phyloP scores from a whole-genome alignment of 257 asterid genomes.

The Linderniella brevidens region DNA sequence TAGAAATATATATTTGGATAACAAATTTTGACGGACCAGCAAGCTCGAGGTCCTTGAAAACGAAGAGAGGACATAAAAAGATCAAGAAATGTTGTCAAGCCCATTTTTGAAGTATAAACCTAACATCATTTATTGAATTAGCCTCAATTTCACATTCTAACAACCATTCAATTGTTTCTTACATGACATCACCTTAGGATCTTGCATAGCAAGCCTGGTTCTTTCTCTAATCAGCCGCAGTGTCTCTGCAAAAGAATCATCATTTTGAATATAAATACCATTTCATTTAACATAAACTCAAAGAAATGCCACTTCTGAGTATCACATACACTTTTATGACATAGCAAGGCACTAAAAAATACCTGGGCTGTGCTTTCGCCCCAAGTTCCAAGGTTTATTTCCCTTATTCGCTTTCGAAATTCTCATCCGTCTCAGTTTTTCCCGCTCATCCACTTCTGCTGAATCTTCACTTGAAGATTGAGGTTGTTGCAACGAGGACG shows the following conservation, averaged over 20 bases:
- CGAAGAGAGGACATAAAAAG: too few species aligned
- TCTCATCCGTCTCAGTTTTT: conserved; percentile 76
- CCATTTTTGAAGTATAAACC: neutral
- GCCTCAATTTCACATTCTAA: neutral
- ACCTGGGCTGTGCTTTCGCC: conserved; percentile 91
- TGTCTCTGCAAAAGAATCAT: conserved; percentile 47
- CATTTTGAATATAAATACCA: neutral
- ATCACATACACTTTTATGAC: neutral
- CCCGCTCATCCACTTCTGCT: conserved; percentile 41
- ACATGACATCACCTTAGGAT: conserved; percentile 99
- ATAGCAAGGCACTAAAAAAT: conserved; percentile 3
- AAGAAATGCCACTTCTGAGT: conserved; percentile 1
- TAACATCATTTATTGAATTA: neutral
- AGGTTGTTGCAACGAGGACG: conserved; percentile 16
- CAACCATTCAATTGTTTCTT: conserved; percentile 24
- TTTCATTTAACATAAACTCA: conserved; percentile 1
- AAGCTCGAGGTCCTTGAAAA: too few species aligned
- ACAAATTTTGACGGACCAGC: too few species aligned
- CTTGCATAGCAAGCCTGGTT: conserved; percentile 91
- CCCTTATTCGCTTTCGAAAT: conserved; percentile 93
- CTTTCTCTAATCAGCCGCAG: conserved; percentile 61
- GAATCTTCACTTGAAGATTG: conserved; percentile 32
- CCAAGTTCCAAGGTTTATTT: conserved; percentile 91
- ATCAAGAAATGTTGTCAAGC: neutral
- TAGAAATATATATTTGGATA: neutral